phyloP scores from a whole-genome alignment of 2,329 filamentous ascomycete species.

The Teratosphaeria epicoccoides region DNA sequence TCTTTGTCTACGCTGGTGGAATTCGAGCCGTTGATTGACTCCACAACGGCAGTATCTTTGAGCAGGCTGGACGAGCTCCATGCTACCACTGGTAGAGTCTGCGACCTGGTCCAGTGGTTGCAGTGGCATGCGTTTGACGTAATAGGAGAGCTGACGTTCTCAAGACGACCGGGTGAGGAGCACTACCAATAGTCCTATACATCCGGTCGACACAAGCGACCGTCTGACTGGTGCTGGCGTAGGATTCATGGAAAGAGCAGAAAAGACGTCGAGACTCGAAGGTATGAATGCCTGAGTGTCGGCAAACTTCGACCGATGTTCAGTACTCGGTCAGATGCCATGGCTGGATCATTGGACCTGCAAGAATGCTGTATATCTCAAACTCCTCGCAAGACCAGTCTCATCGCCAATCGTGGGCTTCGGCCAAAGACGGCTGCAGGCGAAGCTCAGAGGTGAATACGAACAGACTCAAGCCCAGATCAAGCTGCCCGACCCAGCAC shows the following conservation, averaged over 20 bases:
- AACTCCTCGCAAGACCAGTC: slow-evolving; percentile 13
- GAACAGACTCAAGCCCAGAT: neutral
- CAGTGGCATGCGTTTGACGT: slow-evolving; percentile 74
- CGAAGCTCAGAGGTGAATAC: slow-evolving; percentile 10
- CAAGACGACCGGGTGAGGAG: slow-evolving; percentile 2
- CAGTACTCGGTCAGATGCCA: slow-evolving; percentile 20
- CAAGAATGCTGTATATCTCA: slow-evolving; percentile 16
- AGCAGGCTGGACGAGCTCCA: slow-evolving; percentile 22
- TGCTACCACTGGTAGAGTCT: slow-evolving; percentile 31
- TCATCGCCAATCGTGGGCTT: slow-evolving; percentile 15
- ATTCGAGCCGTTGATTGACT: slow-evolving; percentile 68
- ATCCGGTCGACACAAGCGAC: no score
- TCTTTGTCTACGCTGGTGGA: slow-evolving; percentile 57
- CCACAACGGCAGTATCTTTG: slow-evolving; percentile 56
- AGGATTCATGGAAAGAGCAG: slow-evolving; percentile 12
- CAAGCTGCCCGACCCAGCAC: slow-evolving; percentile 8
- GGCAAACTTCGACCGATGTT: slow-evolving; percentile 18
- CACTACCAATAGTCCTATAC: neutral
- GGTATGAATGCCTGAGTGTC: slow-evolving; percentile 16
- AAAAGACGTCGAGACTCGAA: slow-evolving; percentile 10
- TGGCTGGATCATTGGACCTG: slow-evolving; percentile 18
- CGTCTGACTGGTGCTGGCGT: no score
- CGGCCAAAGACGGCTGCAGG: slow-evolving; percentile 15
- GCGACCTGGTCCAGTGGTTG: slow-evolving; percentile 59
- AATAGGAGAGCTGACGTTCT: slow-evolving; percentile 41